Base-by-base conservation (phyloP, 768 basidiomycete species). In the Gymnopilus dilepis region DNA sequence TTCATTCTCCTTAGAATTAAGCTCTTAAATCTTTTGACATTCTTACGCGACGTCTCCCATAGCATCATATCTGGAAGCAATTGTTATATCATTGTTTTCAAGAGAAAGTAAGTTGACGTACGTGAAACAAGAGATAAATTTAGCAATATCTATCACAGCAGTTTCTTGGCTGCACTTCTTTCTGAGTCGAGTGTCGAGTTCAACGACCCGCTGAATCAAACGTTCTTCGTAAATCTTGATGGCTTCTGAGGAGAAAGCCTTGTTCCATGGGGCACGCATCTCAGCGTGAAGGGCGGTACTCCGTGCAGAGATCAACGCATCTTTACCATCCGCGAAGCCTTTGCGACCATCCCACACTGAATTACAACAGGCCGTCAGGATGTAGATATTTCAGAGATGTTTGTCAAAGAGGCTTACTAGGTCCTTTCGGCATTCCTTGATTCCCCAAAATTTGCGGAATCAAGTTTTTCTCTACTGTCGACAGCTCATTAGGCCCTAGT, bases 401-500 rank as follows among this genome's bases (percentile, higher is more conserved):
- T 2, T 2, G 15, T 15, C 11, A 9, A 37, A 15, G 15, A 37
- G 15, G 69, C 76, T 54, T 66, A 79, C 76, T 54, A 0, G 76
- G 74, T 1, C 80, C 79, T 64, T 82, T 82, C 9, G 76, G 78
- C 65, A 83, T 72, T 1, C 83, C 80, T 19, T 69, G 64, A 0
- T 67, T 56, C 7, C 81, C 80, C 15, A 80, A 58, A 8, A 81
- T 63, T 0, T 72, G 62, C 4, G 72, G 68, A 9, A 83, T 68
- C 0, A 73, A 41, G 11, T 58, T 56, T 63, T 11, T 71, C 66
- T 2, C 66, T 55, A n/a, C 77, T 73, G 38, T 65, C 62, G 21
- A 82, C 72, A 5, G 61, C 59, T 82, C 81, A 62, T 84, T 84
- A 13, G 81, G 82, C 9, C 81, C 81, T 82, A 31, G 15, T 4